Base-by-base conservation (phyloP, 129 eudicot species). In the Chrysanthemum makinoi region DNA sequence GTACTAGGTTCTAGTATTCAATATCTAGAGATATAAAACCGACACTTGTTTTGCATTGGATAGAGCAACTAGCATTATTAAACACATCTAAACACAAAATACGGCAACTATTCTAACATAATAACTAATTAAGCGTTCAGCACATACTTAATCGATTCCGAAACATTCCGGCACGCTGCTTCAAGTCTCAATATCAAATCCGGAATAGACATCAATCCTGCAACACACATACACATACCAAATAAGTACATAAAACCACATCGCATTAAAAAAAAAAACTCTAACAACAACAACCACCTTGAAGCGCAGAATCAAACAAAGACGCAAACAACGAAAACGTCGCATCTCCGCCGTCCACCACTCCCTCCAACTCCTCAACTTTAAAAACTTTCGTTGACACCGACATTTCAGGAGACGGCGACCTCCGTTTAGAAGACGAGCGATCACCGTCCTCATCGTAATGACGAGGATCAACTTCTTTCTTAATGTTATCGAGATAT, bases 131-230 rank as follows among this genome's bases (percentile, higher is more conserved):
- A 5, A 7, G 51, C 62, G 58, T 52, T 53, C 10, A 20, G 13
- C 4, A 72, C 87, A 52, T 61, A 94, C 99, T 96, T 90, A 18
- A 94, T 86, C 48, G 93, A 84, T 80, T 94, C 96, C 10, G 99
- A 94, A 80, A 86, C 93, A 80, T 74, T 72, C 61, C 99, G 97
- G 65, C 99, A 94, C 56, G 84, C 81, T 84, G 72, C 83, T 87
- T 94, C 99, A 71, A 94, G 89, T 33, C 81, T 84, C 65, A 94
- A 80, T 80, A 94, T 90, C 85, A 94, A 77, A 73, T 86, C 99
- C 69, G 97, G 95, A 75, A 90, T 80, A 24, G 98, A 68, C 86
- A 89, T 93, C 87, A 83, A 84, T 58, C 93, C 99, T 94, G 96
- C 87, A 81, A 75, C 26, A 78, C 46, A 77, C 46, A 79, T 54